Evolutionary conservation across 192 early-diverging fungal species (phyloP), one percentile per base, ranked within the genome.

Genomic region (Rhizoclosmatium sp.): DNA sequence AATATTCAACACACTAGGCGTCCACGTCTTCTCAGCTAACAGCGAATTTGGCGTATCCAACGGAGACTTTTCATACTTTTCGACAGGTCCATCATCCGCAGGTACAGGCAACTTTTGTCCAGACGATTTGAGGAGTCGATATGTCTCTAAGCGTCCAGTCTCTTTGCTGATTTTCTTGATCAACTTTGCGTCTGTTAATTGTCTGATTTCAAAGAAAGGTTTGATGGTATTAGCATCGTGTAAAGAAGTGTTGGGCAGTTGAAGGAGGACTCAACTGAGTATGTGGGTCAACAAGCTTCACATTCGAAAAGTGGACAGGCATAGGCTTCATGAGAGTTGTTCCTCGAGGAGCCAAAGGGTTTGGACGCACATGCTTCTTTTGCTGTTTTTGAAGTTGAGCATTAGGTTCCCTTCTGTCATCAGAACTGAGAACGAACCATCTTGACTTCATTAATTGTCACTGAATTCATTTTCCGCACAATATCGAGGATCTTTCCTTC

Each of bases 221-320:
- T 61, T 4, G 16, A 48, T 73, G 71, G 51, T 23, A 12, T 59
- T 16, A 10, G 51, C 71, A 21, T n/a, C 21, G 0, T 21, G 49
- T 14, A 73, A 21, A 9, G 58, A 59, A n/a, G 48, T 19, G 4
- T 23, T 41, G 10, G 10, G 31, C 31, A 31, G 31, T 31, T 31
- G 31, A 31, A 31, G 31, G 31, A 31, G 31, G 31, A 31, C 31
- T 39, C 31, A 21, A 86, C 81, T 71, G 65, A 1, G 64, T 58
- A 16, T 56, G 64, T 4, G 93, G 92, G 75, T 94, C 93, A n/a
- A 94, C 83, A 65, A 94, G 71, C 5, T 89, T 86, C 3, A 94
- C 84, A 76, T 94, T 89, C 2, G 91, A 89, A 62, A 92, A 87
- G 70, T 91, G 89, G 47, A 94, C 89, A 5, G 91, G 92, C 79